These are phyloP conservation scores for Wickerhamomyces chaumierensis DNA, from an alignment of 805 yeast genomes.

Conservation along the genomic window DNA sequence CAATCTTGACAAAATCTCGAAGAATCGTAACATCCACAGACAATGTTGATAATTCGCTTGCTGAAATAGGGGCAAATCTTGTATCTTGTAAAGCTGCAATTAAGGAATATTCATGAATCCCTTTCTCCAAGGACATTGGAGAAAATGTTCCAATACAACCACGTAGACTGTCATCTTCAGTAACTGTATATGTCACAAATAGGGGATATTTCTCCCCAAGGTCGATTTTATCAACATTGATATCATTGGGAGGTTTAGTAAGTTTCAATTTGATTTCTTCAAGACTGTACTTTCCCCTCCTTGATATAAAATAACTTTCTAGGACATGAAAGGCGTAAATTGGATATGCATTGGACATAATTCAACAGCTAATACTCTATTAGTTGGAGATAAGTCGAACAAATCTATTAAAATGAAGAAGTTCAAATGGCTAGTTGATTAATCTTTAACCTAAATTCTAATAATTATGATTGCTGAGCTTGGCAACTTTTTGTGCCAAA, in stretches of 20 bases:
- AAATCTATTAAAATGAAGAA: too few species aligned
- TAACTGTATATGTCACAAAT: slow-evolving; percentile 80
- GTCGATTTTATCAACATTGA: slow-evolving; percentile 3
- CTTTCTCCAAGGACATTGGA: slow-evolving; percentile 6
- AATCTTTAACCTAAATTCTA: too few species aligned
- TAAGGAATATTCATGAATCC: slow-evolving; percentile 4
- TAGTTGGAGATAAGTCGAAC: too few species aligned
- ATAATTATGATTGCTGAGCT: too few species aligned
- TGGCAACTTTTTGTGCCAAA: too few species aligned
- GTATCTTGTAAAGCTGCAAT: slow-evolving; percentile 62
- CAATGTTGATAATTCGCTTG: slow-evolving; percentile 41
- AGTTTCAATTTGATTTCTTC: not conserved
- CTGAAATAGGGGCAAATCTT: slow-evolving; percentile 57
- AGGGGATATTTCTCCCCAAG: slow-evolving; percentile 36
- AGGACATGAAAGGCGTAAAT: slow-evolving; percentile 23
- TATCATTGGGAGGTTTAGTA: slow-evolving; percentile 6
- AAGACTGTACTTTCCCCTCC: not conserved
- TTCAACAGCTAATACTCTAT: too few species aligned
- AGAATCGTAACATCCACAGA: slow-evolving; percentile 48
- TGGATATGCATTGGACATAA: slow-evolving; percentile 9
- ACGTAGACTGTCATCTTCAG: slow-evolving; percentile 34
- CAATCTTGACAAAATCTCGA: slow-evolving; percentile 41
- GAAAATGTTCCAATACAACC: slow-evolving; percentile 92
- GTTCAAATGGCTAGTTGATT: too few species aligned
- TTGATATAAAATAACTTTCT: slow-evolving; percentile 5